Evolutionary conservation across 2,329 filamentous ascomycete species (phyloP).

Genomic region (Sporothrix phasma): DNA sequence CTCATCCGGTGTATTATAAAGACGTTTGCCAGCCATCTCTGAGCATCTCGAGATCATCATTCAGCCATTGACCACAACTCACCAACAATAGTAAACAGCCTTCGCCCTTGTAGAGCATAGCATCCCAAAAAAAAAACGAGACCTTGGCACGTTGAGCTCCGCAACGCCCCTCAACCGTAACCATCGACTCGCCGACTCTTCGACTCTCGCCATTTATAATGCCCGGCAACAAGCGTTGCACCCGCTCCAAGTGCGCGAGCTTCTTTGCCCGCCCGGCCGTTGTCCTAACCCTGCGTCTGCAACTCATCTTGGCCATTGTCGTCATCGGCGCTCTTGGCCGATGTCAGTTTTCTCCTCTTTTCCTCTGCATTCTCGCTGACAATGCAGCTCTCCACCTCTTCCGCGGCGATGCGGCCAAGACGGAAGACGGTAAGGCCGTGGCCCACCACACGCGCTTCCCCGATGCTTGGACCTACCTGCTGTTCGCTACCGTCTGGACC

Average conservation of each 20-base stretch:
- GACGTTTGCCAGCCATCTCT: too few species aligned
- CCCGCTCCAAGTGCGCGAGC: not conserved
- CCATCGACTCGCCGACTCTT: too few species aligned
- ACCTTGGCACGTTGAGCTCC: too few species aligned
- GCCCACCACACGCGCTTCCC: not conserved
- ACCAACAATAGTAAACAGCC: too few species aligned
- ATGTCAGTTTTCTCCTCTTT: not conserved
- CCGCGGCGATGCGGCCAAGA: not conserved
- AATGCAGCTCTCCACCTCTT: not conserved
- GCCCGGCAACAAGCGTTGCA: not conserved
- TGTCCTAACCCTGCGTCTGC: not conserved
- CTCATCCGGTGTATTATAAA: too few species aligned
- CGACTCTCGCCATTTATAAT: not conserved
- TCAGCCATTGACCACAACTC: too few species aligned
- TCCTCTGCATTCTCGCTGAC: not conserved
- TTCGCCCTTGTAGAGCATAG: too few species aligned
- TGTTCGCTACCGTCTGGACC: not conserved
- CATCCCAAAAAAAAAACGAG: too few species aligned
- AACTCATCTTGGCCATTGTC: not conserved
- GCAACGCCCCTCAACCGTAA: too few species aligned
- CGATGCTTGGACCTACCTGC: not conserved
- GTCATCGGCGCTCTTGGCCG: not conserved
- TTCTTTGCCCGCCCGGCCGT: not conserved
- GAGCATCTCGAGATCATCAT: too few species aligned
- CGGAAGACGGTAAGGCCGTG: not conserved